These are phyloP conservation scores for Rhizopogon vesiculosus DNA, from an alignment of 768 basidiomycete genomes.

Conservation along the genomic window DNA sequence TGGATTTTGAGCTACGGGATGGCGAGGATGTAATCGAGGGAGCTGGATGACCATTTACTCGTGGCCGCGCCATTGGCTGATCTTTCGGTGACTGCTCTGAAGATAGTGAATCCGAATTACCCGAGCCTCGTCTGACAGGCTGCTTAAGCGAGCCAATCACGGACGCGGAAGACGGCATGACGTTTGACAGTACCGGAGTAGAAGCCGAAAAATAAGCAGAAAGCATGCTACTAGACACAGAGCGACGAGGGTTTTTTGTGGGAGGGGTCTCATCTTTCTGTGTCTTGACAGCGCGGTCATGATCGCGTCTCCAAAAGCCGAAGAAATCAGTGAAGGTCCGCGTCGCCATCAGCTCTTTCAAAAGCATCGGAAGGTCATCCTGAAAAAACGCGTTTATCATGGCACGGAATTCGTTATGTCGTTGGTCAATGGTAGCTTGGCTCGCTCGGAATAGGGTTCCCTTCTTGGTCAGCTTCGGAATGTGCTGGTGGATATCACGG, in stretches of 20 bases:
- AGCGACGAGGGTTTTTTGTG: conserved; percentile 30
- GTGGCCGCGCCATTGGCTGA: conserved; percentile 4
- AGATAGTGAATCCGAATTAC: conserved; percentile 21
- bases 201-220: conserved; percentile 54
- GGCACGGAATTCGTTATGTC: conserved; percentile 53
- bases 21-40: conserved; percentile 4
- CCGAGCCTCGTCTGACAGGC: neutral
- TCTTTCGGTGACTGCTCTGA: conserved; percentile 14
- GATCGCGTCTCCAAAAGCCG: conserved; percentile 70
- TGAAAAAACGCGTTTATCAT: conserved; percentile 57
- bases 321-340: conserved; percentile 71
- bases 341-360: conserved; percentile 59
- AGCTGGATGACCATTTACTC: conserved; percentile 1
- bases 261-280: conserved; percentile 15
- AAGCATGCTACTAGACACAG: conserved; percentile 50
- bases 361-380: conserved; percentile 58
- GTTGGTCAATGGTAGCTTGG: conserved; percentile 59
- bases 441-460: conserved; percentile 69
- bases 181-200: conserved; percentile 7
- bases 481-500: conserved; percentile 58
- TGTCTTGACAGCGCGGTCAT: conserved; percentile 50
- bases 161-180: conserved; percentile 3
- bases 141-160: conserved; percentile 8
- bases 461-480: conserved; percentile 69
- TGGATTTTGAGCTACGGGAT: conserved; percentile 20